Percentiles rank a stretch among this genome's conserved stretches.
These are phyloP conservation scores for Talaromyces adpressus DNA, from an alignment of 495 filamentous ascomycete species.

Conservation along the genomic window DNA sequence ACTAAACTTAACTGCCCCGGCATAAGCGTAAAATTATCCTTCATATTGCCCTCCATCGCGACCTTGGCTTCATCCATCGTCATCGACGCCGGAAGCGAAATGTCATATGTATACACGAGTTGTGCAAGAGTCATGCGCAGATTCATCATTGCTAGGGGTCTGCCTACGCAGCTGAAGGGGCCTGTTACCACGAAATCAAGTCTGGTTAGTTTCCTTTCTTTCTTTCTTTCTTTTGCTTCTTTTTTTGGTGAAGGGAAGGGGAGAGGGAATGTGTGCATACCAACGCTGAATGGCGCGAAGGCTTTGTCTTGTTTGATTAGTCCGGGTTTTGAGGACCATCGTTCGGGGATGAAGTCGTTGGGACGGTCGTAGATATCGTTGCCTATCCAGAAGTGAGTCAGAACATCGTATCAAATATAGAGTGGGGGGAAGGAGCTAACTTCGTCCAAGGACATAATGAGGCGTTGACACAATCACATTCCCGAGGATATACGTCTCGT, in stretches of 20 bases:
- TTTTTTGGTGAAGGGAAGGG: background rate
- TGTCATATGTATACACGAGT: conserved; percentile 9
- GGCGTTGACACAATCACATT: conserved; percentile 22
- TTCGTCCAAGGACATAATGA: conserved; percentile 22
- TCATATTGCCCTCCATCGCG: background rate
- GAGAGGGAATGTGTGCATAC: background rate
- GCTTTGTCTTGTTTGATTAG: conserved; percentile 13
- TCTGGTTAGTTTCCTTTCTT: background rate
- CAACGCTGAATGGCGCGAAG: conserved; percentile 7
- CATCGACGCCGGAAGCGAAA: conserved; percentile 17
- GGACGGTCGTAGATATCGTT: conserved; percentile 17
- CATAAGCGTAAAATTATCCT: background rate
- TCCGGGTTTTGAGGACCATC: conserved; percentile 35
- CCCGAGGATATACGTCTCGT: conserved; percentile 19
- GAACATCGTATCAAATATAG: too few relatives aligned
- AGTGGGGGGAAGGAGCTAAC: conserved; percentile 6
- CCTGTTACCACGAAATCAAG: background rate
- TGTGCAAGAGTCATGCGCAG: conserved; percentile 16
- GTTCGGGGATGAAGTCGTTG: conserved; percentile 43
- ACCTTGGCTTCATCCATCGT: background rate
- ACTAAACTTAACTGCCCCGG: background rate
- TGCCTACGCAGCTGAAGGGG: conserved; percentile 20
- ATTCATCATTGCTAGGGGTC: conserved; percentile 18
- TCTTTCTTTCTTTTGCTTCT: too few relatives aligned
- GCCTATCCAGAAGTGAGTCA: background rate